Base-by-base conservation (phyloP, 2,329 filamentous ascomycete genomes). In the Xylariales sp. region DNA sequence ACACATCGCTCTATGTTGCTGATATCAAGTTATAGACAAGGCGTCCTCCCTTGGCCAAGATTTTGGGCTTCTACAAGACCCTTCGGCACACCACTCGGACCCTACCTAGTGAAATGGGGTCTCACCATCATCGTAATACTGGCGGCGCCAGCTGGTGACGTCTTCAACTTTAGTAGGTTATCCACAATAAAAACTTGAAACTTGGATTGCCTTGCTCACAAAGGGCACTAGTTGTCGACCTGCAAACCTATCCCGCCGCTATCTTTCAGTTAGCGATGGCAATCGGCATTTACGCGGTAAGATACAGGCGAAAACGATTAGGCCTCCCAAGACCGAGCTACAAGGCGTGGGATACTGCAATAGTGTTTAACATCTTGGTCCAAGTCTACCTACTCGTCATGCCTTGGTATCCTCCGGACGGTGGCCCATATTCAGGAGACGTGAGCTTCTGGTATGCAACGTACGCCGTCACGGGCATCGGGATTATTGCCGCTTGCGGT, bases 11-110 rank as follows among this genome's bases (percentile, higher is more conserved):
- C n/a, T n/a, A n/a, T n/a, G n/a, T n/a, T n/a, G n/a, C n/a, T n/a
- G n/a, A n/a, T n/a, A n/a, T n/a, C n/a, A n/a, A n/a, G n/a, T 18
- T 12, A 4, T 24, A 68, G 74, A 44, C 78, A 82, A 62, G 79
- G 79, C 5, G 75, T 82, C 1, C 63, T 83, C 2, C 78, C 78
- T 0, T 82, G 59, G 14, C 69, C 78, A 1, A 57, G 59, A 1
- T 76, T 83, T 45, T 84, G 80, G 79, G 78, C 76, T 0, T 78
- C 74, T 0, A 83, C 79, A 0, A 69, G 67, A 41, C 80, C 80
- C 0, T 82, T 83, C 42, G 79, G 78, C 2, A 84, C 80, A 0
- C 78, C 80, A 0, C 51, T 81, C 0, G 78, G 76, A 0, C 78
- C 79, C 0, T 81, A 81, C 45, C 40, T 70, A 2, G 47, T 82